These are phyloP conservation scores for Ganoderma boninense DNA, from an alignment of 1,284 basidiomycete genomes.

Conservation along the genomic window DNA sequence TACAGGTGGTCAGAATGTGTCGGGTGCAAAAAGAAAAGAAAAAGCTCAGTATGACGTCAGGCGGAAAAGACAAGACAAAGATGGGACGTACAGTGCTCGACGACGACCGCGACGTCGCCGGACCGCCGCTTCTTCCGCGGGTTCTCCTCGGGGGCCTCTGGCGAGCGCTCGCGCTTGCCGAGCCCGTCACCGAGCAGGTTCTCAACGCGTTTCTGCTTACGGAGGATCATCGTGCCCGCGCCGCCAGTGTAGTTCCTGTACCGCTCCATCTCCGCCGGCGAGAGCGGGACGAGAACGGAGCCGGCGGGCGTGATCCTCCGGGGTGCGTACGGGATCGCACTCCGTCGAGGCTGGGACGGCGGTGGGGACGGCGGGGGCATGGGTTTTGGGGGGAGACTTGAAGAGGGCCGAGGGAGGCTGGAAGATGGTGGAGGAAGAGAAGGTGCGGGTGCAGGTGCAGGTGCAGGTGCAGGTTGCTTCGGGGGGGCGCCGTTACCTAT, in stretches of 20 bases:
- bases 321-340: conserved; percentile 68
- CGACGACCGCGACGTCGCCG: conserved; percentile 73
- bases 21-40: neutral
- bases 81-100: conserved; percentile 70
- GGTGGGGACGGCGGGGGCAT: conserved; percentile 34
- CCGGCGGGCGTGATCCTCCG: conserved; percentile 66
- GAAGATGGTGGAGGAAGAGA: conserved; percentile 37
- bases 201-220: conserved; percentile 65
- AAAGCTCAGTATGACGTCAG: conserved; percentile 19
- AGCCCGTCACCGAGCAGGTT: conserved; percentile 37
- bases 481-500: conserved; percentile 36
- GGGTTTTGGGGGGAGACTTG: conserved; percentile 28
- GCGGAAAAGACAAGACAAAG: conserved; percentile 1
- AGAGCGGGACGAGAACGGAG: conserved; percentile 71
- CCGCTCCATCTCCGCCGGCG: conserved; percentile 65
- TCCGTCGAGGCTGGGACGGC: conserved; percentile 32
- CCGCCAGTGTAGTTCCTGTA: conserved; percentile 65
- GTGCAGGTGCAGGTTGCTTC: conserved; percentile 4
- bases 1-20: conserved; percentile 42
- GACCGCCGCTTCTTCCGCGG: conserved; percentile 60
- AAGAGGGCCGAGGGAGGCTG: conserved; percentile 26
- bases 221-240: conserved; percentile 61
- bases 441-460: conserved; percentile 37
- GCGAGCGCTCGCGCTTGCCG: conserved; percentile 55
- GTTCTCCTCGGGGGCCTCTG: conserved; percentile 46